Base-by-base conservation (phyloP, 140 eudicot species). In the Flaveria floridana region DNA sequence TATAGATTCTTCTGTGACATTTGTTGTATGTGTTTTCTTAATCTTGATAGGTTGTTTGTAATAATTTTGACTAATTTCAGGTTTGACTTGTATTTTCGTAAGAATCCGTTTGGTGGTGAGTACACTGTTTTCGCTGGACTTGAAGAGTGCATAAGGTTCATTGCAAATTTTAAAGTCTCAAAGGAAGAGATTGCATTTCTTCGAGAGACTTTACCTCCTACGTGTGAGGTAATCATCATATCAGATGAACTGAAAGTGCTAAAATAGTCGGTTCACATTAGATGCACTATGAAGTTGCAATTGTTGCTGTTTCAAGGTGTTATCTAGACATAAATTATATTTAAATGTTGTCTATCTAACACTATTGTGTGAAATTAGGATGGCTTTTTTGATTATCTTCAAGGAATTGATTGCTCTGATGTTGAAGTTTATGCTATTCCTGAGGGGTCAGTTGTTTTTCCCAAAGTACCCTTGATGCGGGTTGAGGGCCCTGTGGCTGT, bases 401-500 rank as follows among this genome's bases (percentile, higher is more conserved):
- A 96, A 76, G 86, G 85, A 58, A 28, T 90, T 48, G 99, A 93
- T 79, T 93, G 99, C 74, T 90, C 99, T 9, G 91, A 90, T 77
- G 86, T 93, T 83, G 96, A 90, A 86, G 89, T 93, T 9, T 83
- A 93, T 78, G 89, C 99, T 53, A 81, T 93, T 74, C 61, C 94
- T 16, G 98, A 92, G 82, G 98, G 98, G 19, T 84, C 87, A 2
- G 89, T 89, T 68, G 96, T 92, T 46, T 92, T 92, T 73, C 98
- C 96, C 11, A 89, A 86, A 84, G 87, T 92, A 14, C 98, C 96
- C 57, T 83, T 92, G 83, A 83, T 89, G 91, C 86, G 96, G 83
- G 84, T 92, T 80, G 98, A 89, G 86, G 98, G 98, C 25, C 96
- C 96, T 30, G 88, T 87, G 20, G 95, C 95, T 46, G 98, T 92